Conservation (phyloP, 2,329 filamentous ascomycete genomes). For the Remersonia thermophila region DNA sequence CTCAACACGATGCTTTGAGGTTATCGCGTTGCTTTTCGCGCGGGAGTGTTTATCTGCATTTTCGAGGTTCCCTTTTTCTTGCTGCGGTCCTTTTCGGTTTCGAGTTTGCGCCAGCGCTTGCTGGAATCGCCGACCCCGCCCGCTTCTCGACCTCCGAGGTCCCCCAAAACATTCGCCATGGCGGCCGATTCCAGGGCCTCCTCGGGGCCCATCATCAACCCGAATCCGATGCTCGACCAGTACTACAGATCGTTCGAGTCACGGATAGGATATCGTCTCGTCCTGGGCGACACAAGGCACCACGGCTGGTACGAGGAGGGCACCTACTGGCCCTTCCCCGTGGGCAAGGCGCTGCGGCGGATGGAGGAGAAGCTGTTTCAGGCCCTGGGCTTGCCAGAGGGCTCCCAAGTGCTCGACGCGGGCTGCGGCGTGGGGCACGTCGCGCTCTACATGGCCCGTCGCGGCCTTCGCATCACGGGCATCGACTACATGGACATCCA, state of each 20-base stretch:
- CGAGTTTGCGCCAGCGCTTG: too few relatives aligned
- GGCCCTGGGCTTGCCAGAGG: slow-evolving; percentile 25
- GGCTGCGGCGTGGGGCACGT: slow-evolving; percentile 39
- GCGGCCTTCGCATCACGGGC: slow-evolving; percentile 28
- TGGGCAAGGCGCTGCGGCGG: slow-evolving; percentile 26
- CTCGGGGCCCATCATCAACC: background rate
- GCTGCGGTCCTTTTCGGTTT: too few relatives aligned
- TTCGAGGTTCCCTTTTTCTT: too few relatives aligned
- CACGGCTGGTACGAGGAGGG: slow-evolving; percentile 35
- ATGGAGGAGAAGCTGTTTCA: slow-evolving; percentile 39
- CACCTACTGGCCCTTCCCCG: slow-evolving; percentile 35
- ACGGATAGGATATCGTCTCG: slow-evolving; percentile 28
- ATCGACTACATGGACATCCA: slow-evolving; percentile 40
- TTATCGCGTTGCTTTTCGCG: too few relatives aligned
- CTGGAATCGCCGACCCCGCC: background rate
- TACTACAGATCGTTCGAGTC: slow-evolving; percentile 36
- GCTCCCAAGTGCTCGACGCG: slow-evolving; percentile 37
- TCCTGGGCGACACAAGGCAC: slow-evolving; percentile 36
- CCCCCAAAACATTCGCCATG: background rate
- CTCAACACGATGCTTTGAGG: too few relatives aligned
- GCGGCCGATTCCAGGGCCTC: slow-evolving; percentile 2
- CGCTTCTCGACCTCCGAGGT: background rate
- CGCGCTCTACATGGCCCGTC: slow-evolving; percentile 33
- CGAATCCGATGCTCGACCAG: slow-evolving; percentile 14
- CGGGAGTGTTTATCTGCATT: too few relatives aligned